phyloP scores from a whole-genome alignment of 2,329 filamentous ascomycete genomes.

The Talaromyces amestolkiae region DNA sequence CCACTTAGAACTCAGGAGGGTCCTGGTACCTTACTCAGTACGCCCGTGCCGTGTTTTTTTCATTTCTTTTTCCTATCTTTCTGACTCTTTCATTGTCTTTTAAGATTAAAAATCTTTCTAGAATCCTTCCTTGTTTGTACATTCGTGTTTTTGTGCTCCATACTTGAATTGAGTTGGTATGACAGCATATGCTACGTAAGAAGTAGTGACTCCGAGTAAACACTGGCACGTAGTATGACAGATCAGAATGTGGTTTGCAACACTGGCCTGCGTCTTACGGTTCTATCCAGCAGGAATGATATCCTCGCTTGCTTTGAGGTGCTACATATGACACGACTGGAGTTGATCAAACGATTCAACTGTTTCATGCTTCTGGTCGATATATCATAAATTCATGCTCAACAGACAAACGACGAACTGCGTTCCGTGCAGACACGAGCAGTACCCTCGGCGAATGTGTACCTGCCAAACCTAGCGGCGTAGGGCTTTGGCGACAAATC shows the following conservation, averaged over 20 bases:
- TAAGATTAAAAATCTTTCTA: conserved; percentile 17
- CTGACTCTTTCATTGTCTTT: background rate
- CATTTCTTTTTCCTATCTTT: background rate
- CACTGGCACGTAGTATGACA: background rate
- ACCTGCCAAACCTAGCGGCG: too few relatives aligned
- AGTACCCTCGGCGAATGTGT: background rate
- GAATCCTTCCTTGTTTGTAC: conserved; percentile 20
- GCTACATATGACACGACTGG: conserved; percentile 1
- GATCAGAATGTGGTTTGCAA: background rate
- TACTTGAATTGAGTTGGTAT: background rate
- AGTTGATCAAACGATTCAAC: background rate
- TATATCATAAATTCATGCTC: background rate
- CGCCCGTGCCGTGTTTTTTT: background rate
- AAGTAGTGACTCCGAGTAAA: background rate
- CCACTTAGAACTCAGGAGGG: background rate
- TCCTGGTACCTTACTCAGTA: background rate
- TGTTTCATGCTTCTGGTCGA: background rate
- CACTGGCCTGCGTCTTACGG: background rate
- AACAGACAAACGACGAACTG: background rate
- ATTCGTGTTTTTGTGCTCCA: background rate
- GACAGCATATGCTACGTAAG: background rate
- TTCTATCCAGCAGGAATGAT: background rate
- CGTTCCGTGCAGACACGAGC: background rate
- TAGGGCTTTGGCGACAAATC: conserved; percentile 1
- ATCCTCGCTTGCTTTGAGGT: background rate